These are phyloP conservation scores for Acanthamoeba quina DNA, from an alignment of 208 protist genomes.

Conservation along the genomic window DNA sequence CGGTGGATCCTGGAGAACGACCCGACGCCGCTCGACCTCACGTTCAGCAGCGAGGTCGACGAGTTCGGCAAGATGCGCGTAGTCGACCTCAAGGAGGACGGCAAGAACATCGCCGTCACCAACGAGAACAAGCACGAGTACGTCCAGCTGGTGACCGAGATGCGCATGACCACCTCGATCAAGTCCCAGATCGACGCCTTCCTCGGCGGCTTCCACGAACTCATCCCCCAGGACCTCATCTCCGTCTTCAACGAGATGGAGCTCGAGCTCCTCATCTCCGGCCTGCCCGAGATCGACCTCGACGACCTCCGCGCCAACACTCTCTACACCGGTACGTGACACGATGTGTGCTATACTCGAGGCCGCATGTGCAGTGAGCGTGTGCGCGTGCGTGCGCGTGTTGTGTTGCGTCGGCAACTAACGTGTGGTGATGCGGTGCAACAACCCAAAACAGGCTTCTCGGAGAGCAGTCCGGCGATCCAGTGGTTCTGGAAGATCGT, in stretches of 20 bases:
- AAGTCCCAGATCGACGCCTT: conserved; percentile 96
- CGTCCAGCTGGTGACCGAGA: conserved; percentile 95
- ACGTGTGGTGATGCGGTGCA: neutral
- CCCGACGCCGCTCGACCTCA: conserved; percentile 92
- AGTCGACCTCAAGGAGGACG: conserved; percentile 95
- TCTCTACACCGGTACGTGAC: conserved; percentile 94
- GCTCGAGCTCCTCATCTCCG: conserved; percentile 98
- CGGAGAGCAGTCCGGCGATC: conserved; percentile 90
- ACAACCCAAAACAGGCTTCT: conserved; percentile 33
- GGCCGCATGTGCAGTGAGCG: too few relatives aligned
- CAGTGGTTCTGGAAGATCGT: conserved; percentile 97
- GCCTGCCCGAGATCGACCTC: conserved; percentile 97
- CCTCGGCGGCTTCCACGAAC: conserved; percentile 96
- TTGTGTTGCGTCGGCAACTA: neutral
- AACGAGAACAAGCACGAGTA: conserved; percentile 97
- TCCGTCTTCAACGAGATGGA: conserved; percentile 97
- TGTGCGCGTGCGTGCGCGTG: conserved; percentile 74
- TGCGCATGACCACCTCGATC: conserved; percentile 95
- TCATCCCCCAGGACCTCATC: conserved; percentile 96
- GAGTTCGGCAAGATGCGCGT: conserved; percentile 94
- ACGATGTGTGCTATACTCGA: neutral
- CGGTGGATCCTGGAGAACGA: conserved; percentile 96
- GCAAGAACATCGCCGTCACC: conserved; percentile 95
- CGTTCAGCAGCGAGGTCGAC: conserved; percentile 96
- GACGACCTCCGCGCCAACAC: conserved; percentile 96